Evolutionary conservation across 441 rosid genomes (phyloP).

Genomic region (Capsella rubella): DNA sequence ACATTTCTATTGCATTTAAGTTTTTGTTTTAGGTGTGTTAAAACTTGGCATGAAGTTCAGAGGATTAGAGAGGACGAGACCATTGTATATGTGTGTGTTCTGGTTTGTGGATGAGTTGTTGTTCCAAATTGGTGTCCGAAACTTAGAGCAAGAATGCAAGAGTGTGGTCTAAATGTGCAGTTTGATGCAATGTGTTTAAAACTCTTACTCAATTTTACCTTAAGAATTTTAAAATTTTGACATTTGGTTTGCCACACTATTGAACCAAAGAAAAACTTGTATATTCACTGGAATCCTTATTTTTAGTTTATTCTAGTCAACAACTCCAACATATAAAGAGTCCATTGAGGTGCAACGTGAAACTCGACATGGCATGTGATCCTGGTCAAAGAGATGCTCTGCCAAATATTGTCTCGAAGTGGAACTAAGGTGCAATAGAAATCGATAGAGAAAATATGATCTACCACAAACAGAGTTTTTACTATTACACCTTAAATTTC

Average conservation of each 20-base stretch:
- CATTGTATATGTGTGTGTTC: too few species aligned
- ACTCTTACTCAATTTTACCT: too few species aligned
- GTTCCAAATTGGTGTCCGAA: not conserved
- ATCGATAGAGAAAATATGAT: not conserved
- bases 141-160: not conserved
- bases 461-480: not conserved
- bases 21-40: too few species aligned
- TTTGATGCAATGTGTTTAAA: not conserved
- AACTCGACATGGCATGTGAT: constrained; percentile 21
- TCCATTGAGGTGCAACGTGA: not conserved
- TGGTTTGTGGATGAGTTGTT: too few species aligned
- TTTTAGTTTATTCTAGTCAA: not conserved
- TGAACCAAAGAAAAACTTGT: not conserved
- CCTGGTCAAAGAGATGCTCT: constrained; percentile 13
- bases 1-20: too few species aligned
- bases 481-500: too few species aligned
- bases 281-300: not conserved
- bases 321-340: not conserved
- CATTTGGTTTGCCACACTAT: not conserved
- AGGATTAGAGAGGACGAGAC: too few species aligned
- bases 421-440: not conserved
- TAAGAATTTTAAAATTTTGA: too few species aligned
- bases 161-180: not conserved
- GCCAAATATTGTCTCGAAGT: not conserved
- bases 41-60: too few species aligned